Base-by-base conservation (phyloP, 2,329 filamentous ascomycete species). In the Ophiostoma quercus region DNA sequence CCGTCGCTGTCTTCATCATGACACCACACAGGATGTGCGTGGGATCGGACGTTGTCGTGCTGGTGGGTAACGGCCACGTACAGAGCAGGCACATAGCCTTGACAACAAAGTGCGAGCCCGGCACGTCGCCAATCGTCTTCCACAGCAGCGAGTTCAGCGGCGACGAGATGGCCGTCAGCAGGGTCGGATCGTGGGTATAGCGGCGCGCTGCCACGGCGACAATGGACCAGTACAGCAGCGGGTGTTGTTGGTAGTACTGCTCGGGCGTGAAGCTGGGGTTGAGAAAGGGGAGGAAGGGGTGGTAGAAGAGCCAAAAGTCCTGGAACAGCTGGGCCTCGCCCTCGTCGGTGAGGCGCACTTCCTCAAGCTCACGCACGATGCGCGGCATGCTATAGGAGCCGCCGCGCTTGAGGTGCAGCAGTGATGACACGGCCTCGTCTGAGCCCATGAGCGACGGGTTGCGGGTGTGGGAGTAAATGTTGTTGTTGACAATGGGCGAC, bases 1-100 rank as follows among this genome's bases (percentile, higher is more conserved):
- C 91, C 73, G 92, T 93, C 9, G 92, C 92, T 29, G 91, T 87
- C 80, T 94, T 92, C 87, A 94, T 93, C 90, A 94, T 92, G 72
- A 92, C 87, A 68, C 92, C 91, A 74, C 89, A 90, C 22, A 94
- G 81, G 77, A 92, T 93, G 76, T 94, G 92, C 1, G 91, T 94
- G 2, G 91, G 90, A 74, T 95, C 92, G 8, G 89, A 88, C 6
- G 90, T 89, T 1, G 90, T 92, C 5, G 89, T 92, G 78, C 90
- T 92, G n/a, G 89, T 92, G 0, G 92, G 92, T 51, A 94, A 79
- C 6, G 92, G 91, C 91, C 91, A 95, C 5, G 90, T 91, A 78
- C 91, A 94, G 60, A 94, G 79, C 70, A 95, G 79, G 75, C 90
- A 93, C 74, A 94, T 82, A 1, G 91, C 91, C 80, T 94, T 94